These are phyloP conservation scores for Colletotrichum cuscutae DNA, from an alignment of 2,329 filamentous ascomycete species.

Conservation along the genomic window DNA sequence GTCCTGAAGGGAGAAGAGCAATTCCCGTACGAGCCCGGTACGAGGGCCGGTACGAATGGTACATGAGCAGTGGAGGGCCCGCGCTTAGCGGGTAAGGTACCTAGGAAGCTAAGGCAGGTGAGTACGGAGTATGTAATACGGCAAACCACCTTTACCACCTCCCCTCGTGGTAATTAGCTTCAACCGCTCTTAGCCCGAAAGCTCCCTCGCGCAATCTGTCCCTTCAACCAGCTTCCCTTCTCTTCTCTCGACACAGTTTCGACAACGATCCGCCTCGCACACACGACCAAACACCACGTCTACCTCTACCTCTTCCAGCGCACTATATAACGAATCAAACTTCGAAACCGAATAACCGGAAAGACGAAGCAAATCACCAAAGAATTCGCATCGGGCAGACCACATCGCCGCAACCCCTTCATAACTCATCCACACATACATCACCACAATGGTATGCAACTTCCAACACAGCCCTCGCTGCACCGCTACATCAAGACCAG, in stretches of 20 bases:
- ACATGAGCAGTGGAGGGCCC: no score
- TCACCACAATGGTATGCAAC: conserved; percentile 37
- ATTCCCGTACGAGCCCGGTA: conserved; percentile 4
- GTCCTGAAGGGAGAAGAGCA: conserved; percentile 23
- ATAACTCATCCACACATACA: background rate
- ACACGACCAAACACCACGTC: conserved; percentile 2
- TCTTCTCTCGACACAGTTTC: conserved; percentile 34
- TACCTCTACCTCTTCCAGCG: background rate
- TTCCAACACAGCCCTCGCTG: background rate
- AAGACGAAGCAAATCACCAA: background rate
- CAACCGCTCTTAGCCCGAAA: conserved; percentile 8
- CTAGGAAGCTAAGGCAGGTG: background rate
- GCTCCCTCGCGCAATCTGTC: conserved; percentile 35
- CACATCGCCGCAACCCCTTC: background rate
- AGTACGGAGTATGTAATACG: background rate
- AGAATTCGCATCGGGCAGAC: conserved; percentile 10
- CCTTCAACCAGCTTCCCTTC: conserved; percentile 34
- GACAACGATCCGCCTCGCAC: background rate
- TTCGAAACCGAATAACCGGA: background rate
- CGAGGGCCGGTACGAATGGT: no score
- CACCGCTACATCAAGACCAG: background rate
- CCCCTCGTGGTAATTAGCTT: conserved; percentile 15
- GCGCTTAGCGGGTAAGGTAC: background rate
- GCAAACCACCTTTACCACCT: conserved; percentile 1
- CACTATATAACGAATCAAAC: conserved; percentile 2